Percentiles rank a stretch among this genome's conserved stretches.
Evolutionary conservation across 2,329 filamentous ascomycete species (phyloP).

Genomic region (Cyphellophora attinorum): DNA sequence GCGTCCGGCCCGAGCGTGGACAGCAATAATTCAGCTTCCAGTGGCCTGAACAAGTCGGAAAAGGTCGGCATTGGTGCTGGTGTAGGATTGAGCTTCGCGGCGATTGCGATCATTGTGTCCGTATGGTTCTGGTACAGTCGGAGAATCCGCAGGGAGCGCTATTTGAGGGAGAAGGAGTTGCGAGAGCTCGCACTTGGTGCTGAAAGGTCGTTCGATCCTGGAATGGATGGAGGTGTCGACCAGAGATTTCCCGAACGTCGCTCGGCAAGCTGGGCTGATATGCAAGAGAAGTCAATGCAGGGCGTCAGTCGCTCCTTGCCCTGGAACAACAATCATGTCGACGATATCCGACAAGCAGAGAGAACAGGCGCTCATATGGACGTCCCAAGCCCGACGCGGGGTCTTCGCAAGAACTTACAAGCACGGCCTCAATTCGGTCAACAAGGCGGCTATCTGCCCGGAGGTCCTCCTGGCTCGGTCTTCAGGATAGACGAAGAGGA

Average conservation of each 20-base stretch:
- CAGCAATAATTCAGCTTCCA: constrained; percentile 3
- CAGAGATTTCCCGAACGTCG: constrained; percentile 8
- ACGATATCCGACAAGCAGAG: constrained; percentile 24
- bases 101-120: constrained; percentile 38
- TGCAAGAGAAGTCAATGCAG: constrained; percentile 15
- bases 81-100: constrained; percentile 52
- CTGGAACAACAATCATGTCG: constrained; percentile 21
- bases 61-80: constrained; percentile 56
- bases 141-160: constrained; percentile 32
- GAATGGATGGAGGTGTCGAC: constrained; percentile 3
- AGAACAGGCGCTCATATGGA: constrained; percentile 33
- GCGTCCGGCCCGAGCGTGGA: constrained; percentile 18
- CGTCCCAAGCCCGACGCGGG: constrained; percentile 28
- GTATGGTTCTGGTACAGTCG: constrained; percentile 42
- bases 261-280: constrained; percentile 16
- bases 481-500: constrained; percentile 19
- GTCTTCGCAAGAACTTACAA: constrained; percentile 29
- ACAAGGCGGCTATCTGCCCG: constrained; percentile 9
- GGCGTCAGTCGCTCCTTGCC: constrained; percentile 19
- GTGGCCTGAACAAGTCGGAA: constrained; percentile 8
- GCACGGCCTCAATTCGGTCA: constrained; percentile 24
- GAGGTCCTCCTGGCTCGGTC: constrained; percentile 11
- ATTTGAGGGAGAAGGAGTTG: constrained; percentile 44
- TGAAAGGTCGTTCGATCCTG: constrained; percentile 37
- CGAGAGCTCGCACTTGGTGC: constrained; percentile 42